phyloP scores from a whole-genome alignment of 768 basidiomycete species.

The Serpula lacrymans region DNA sequence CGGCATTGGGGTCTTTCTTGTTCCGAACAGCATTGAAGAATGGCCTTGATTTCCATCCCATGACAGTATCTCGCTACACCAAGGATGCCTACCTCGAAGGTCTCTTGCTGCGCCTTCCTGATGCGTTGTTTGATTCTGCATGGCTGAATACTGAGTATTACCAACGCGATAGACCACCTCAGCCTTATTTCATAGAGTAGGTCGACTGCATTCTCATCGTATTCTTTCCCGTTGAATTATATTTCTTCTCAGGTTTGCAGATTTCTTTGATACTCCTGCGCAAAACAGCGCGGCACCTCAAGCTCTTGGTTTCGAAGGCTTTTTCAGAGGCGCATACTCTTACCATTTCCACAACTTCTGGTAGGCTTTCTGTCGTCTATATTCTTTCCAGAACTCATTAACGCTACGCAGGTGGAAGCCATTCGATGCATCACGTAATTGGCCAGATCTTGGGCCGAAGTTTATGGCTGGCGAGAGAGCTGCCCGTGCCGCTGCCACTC shows the following conservation, averaged over 20 bases:
- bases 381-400: neutral
- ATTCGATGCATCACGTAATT: slow-evolving; percentile 91
- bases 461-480: slow-evolving; percentile 75
- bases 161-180: slow-evolving; percentile 89
- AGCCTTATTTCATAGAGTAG: slow-evolving; percentile 89
- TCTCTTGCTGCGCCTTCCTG: slow-evolving; percentile 83
- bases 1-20: slow-evolving; percentile 88
- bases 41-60: slow-evolving; percentile 93
- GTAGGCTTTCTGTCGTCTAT: slow-evolving; percentile 36
- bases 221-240: neutral
- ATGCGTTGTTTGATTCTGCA: slow-evolving; percentile 94
- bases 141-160: slow-evolving; percentile 94
- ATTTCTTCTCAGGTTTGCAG: slow-evolving; percentile 62
- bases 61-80: slow-evolving; percentile 88
- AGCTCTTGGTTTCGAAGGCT: slow-evolving; percentile 89
- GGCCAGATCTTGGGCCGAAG: slow-evolving; percentile 84
- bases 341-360: slow-evolving; percentile 97
- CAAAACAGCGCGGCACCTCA: slow-evolving; percentile 77
- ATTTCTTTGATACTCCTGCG: slow-evolving; percentile 83
- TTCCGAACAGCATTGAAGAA: slow-evolving; percentile 95
- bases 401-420: slow-evolving; percentile 79
- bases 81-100: slow-evolving; percentile 86
- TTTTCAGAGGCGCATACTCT: slow-evolving; percentile 93
- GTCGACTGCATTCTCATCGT: slow-evolving; percentile 11
- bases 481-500: slow-evolving; percentile 46